Conservation (phyloP, 257 asterid species). For the Solanum commersonii region DNA sequence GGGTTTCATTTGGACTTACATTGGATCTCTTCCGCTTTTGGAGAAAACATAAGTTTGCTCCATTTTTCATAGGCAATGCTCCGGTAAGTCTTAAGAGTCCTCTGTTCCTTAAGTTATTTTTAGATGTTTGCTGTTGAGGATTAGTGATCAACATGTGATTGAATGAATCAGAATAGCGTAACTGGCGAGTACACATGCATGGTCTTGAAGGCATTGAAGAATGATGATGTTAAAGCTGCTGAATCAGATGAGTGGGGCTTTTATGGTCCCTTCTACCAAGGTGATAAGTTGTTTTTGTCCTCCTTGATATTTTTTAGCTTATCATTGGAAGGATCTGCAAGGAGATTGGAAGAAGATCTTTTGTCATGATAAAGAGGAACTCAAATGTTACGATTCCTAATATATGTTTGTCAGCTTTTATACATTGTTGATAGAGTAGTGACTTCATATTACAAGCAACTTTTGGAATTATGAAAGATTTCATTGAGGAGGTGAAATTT, state of each 20-base stretch:
- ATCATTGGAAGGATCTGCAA: not conserved
- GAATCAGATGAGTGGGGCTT: constrained; percentile 59
- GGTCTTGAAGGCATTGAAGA: constrained; percentile 70
- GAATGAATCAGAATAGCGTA: constrained; percentile 42
- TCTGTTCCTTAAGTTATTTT: not conserved
- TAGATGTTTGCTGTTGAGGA: not conserved
- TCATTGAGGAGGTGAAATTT: not conserved
- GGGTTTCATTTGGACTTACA: constrained; percentile 94
- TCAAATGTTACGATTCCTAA: not conserved
- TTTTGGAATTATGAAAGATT: not conserved
- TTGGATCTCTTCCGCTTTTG: constrained; percentile 85
- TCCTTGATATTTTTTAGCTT: not conserved
- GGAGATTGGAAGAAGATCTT: not conserved
- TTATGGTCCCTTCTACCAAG: constrained; percentile 61
- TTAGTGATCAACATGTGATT: constrained; percentile 2
- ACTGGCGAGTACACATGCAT: constrained; percentile 95
- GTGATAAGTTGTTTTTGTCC: constrained; percentile 13
- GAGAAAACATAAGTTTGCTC: constrained; percentile 87
- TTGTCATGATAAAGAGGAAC: not conserved
- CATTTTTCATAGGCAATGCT: constrained; percentile 65
- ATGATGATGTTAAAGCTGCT: constrained; percentile 62
- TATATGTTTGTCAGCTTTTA: not conserved
- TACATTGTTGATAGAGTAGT: not conserved
- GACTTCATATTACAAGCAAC: not conserved
- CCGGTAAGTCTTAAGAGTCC: constrained; percentile 39